Evolutionary conservation across 1,139 yeast species (phyloP).

Genomic region (Yamadazyma membranifaciens): DNA sequence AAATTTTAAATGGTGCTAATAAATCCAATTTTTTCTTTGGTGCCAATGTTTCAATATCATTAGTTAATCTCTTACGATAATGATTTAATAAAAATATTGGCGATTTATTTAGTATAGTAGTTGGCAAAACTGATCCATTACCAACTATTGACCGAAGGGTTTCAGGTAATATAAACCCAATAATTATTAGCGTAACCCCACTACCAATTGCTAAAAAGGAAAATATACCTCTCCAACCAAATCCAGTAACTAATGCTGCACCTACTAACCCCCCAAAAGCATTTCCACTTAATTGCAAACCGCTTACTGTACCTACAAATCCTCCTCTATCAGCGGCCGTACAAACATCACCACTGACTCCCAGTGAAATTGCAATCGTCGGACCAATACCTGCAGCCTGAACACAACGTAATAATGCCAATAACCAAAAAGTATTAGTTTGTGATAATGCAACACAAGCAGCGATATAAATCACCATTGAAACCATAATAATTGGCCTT

Average conservation of each 20-base stretch:
- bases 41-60: constrained; percentile 27
- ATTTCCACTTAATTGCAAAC: constrained; percentile 37
- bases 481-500: constrained; percentile 31
- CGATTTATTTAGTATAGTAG: constrained; percentile 19
- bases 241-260: constrained; percentile 30
- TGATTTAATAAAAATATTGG: constrained; percentile 25
- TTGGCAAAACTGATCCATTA: constrained; percentile 35
- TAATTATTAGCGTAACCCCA: constrained; percentile 27
- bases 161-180: constrained; percentile 31
- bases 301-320: constrained; percentile 37
- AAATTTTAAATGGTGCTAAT: constrained; percentile 29
- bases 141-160: constrained; percentile 38
- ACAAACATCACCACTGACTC: constrained; percentile 43
- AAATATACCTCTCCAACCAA: constrained; percentile 40
- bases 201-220: constrained; percentile 38
- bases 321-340: constrained; percentile 37
- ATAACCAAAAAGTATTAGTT: constrained; percentile 34
- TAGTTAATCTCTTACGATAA: constrained; percentile 23
- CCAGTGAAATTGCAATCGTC: constrained; percentile 37
- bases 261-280: constrained; percentile 43
- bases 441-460: constrained; percentile 37
- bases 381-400: constrained; percentile 46
- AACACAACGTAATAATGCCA: constrained; percentile 34
- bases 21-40: constrained; percentile 21
- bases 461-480: constrained; percentile 28